Evolutionary conservation across 2,329 filamentous ascomycete genomes (phyloP).

Genomic region (Arthrobotrys musiformis): DNA sequence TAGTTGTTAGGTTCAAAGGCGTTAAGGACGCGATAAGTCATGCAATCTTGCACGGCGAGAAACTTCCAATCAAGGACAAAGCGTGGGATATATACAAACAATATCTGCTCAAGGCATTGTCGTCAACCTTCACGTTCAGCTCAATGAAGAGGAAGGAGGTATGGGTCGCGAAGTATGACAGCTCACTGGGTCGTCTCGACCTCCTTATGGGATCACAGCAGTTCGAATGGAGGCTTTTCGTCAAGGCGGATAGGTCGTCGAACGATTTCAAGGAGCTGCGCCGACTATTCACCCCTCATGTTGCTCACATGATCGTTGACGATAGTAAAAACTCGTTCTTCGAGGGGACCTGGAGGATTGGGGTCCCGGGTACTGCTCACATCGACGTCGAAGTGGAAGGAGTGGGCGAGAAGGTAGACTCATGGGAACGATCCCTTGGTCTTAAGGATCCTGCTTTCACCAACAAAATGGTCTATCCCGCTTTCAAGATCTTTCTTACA

Average conservation of each 20-base stretch:
- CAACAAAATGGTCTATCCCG: slow-evolving; percentile 64
- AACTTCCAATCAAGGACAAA: slow-evolving; percentile 40
- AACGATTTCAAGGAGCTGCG: slow-evolving; percentile 24
- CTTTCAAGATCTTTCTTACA: slow-evolving; percentile 63
- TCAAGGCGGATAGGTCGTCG: slow-evolving; percentile 61
- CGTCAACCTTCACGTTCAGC: slow-evolving; percentile 48
- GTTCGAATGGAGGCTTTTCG: slow-evolving; percentile 67
- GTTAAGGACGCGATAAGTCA: slow-evolving; percentile 59
- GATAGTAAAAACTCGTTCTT: slow-evolving; percentile 46
- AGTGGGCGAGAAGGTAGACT: slow-evolving; percentile 60
- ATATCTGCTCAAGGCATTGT: slow-evolving; percentile 61
- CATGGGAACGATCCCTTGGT: slow-evolving; percentile 64
- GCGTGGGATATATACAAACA: slow-evolving; percentile 62
- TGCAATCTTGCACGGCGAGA: slow-evolving; percentile 46
- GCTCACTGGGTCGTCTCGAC: slow-evolving; percentile 62
- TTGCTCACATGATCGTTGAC: slow-evolving; percentile 65
- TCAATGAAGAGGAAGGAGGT: slow-evolving; percentile 40
- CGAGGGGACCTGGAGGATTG: slow-evolving; percentile 27
- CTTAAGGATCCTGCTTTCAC: slow-evolving; percentile 62
- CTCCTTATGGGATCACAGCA: slow-evolving; percentile 61
- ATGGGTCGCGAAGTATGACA: slow-evolving; percentile 65
- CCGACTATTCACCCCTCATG: slow-evolving; percentile 61
- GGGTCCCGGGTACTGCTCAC: slow-evolving; percentile 2
- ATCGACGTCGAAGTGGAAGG: slow-evolving; percentile 63
- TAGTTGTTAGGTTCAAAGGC: slow-evolving; percentile 62